These are phyloP conservation scores for Melampsora larici-populina DNA, from an alignment of 1,284 basidiomycete species.

Conservation along the genomic window DNA sequence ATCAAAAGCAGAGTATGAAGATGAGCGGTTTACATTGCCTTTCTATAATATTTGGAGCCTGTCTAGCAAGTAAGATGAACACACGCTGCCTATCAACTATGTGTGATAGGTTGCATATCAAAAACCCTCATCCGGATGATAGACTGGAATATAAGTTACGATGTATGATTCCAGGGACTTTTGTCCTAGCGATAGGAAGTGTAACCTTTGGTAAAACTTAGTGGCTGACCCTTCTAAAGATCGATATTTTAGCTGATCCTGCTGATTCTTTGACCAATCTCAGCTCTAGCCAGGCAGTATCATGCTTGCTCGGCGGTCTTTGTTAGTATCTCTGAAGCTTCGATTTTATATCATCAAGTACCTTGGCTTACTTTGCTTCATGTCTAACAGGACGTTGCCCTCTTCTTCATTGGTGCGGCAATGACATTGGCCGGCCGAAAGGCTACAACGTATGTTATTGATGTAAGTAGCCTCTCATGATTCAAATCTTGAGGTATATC, in stretches of 20 bases:
- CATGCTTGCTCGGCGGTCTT: neutral
- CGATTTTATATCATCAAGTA: neutral
- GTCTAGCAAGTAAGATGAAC: slow-evolving; percentile 20
- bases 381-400: slow-evolving; percentile 18
- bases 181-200: slow-evolving; percentile 12
- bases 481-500: neutral
- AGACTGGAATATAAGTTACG: slow-evolving; percentile 24
- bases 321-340: neutral
- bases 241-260: too few relatives aligned
- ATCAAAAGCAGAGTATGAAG: neutral
- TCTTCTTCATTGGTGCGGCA: slow-evolving; percentile 25
- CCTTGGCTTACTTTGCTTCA: neutral
- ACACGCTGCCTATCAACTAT: slow-evolving; percentile 14
- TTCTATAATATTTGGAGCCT: slow-evolving; percentile 22
- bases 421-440: slow-evolving; percentile 19
- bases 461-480: slow-evolving; percentile 8
- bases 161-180: slow-evolving; percentile 36
- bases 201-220: slow-evolving; percentile 17
- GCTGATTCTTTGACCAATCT: neutral
- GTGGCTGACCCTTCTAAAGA: neutral
- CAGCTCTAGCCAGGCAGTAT: neutral
- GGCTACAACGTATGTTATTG: slow-evolving; percentile 31
- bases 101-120: slow-evolving; percentile 22
- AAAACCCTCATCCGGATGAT: neutral
- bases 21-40: slow-evolving; percentile 19